Evolutionary conservation across 2,329 filamentous ascomycete species (phyloP).

Genomic region (Myriosclerotinia duriaeana): DNA sequence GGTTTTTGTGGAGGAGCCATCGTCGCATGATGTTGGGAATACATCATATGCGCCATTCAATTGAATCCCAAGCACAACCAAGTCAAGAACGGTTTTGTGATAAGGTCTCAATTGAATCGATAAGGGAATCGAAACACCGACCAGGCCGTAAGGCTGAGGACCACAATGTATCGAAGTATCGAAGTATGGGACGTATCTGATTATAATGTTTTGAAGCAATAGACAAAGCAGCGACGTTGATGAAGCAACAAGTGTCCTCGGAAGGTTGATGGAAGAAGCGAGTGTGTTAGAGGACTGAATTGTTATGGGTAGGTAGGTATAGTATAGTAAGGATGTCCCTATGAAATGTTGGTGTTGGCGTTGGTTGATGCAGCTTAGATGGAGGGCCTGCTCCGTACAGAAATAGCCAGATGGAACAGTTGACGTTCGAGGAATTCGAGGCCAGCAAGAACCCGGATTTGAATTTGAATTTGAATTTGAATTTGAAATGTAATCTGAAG

Average conservation of each 20-base stretch:
- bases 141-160: conserved; percentile 32
- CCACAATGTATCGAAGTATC: conserved; percentile 27
- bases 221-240: conserved; percentile 33
- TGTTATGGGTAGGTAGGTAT: background rate
- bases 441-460: conserved; percentile 40
- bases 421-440: conserved; percentile 41
- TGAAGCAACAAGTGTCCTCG: conserved; percentile 37
- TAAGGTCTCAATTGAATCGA: conserved; percentile 30
- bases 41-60: conserved; percentile 57
- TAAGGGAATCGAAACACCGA: conserved; percentile 36
- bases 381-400: conserved; percentile 41
- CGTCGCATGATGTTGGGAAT: conserved; percentile 71
- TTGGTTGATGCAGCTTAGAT: conserved; percentile 26
- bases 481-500: background rate
- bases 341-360: conserved; percentile 1
- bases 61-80: conserved; percentile 38
- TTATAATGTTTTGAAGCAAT: conserved; percentile 25
- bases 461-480: conserved; percentile 15
- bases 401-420: conserved; percentile 40
- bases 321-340: conserved; percentile 29
- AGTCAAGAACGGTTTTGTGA: conserved; percentile 26
- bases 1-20: conserved; percentile 95
- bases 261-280: conserved; percentile 33
- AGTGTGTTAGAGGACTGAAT: conserved; percentile 32
- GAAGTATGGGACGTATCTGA: conserved; percentile 24